Base-by-base conservation (phyloP, 75 land plant species). In the Pinus albicaulis region DNA sequence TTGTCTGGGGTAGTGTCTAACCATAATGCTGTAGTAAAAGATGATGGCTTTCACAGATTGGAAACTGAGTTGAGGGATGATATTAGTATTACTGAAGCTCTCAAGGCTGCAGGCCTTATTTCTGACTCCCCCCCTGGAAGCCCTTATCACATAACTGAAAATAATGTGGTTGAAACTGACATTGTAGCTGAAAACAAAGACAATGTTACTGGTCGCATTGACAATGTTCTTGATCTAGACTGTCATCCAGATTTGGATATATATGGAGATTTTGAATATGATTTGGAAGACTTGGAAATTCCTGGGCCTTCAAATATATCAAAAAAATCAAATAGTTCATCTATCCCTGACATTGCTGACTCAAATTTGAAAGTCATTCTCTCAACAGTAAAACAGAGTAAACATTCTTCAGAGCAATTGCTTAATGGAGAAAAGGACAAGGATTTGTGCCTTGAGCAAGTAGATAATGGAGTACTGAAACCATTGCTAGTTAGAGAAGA, bases 71-170 rank as follows among this genome's bases (percentile, higher is more conserved):
- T 65, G 11, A 19, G 31, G 16, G 41, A 56, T 56, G 58, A 24
- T 56, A 80, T 86, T 36, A 71, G 19, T 56, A 80, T 86, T 36
- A 71, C 86, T 68, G 88, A 86, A 76, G 96, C 95, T 63, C 79
- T 92, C 69, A 85, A 57, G 82, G 74, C 74, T 57, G 91, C 99
- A 26, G 99, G 99, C 23, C 91, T 98, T 71, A 44, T 85, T 15
- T 89, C 99, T 58, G 99, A 98, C 75, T 88, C 98, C 25, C 98
- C 99, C 59, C 89, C 92, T 28, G 84, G 72, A 72, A 94, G 95
- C 84, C 95, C 95, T 20, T 55, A 22, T 28, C 56, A 62, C 3
- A 10, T 63, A 60, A 65, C n/a, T 8, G 34, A 80, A 15, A 82
- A 55, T 34, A 14, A 4, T 12, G 24, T 55, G 57, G 79, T 55